Evolutionary conservation across 148 eudicot species (phyloP).

Genomic region (Amaranthus hypochondriacus): DNA sequence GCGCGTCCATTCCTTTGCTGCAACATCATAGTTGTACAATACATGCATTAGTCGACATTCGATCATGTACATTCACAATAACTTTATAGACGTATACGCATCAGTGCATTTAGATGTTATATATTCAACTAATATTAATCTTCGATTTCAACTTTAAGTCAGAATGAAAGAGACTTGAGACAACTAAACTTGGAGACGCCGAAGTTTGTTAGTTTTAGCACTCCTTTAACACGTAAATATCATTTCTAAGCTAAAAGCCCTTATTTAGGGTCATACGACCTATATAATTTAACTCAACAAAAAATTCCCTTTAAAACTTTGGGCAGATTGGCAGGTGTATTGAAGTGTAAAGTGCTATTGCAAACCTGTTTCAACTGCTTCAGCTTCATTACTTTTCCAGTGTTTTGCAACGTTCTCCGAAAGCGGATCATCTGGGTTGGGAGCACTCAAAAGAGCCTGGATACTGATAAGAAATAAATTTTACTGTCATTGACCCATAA

Average conservation of each 20-base stretch:
- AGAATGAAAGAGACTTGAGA: no score
- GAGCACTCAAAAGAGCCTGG: conserved; percentile 98
- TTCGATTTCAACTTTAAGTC: no score
- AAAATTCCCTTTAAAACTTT: no score
- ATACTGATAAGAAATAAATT: conserved; percentile 44
- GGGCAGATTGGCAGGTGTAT: background rate
- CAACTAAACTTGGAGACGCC: no score
- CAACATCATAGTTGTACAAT: conserved; percentile 21
- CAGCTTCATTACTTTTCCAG: conserved; percentile 86
- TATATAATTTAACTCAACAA: no score
- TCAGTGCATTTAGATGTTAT: no score
- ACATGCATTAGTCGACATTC: background rate
- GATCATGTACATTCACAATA: background rate
- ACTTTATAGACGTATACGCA: background rate
- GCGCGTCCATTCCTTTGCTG: conserved; percentile 98
- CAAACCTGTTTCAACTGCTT: conserved; percentile 96
- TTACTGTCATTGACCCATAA: conserved; percentile 6
- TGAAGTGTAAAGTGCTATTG: background rate
- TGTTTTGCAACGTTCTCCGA: conserved; percentile 98
- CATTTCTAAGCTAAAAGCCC: no score
- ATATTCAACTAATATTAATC: no score
- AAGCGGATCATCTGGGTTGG: conserved; percentile 96
- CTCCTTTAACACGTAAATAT: no score
- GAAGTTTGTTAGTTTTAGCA: no score
- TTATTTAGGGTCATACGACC: no score